Percentiles rank a stretch among this genome's conserved stretches.
These are phyloP conservation scores for Darksidea phi DNA, from an alignment of 495 filamentous ascomycete species.

Conservation along the genomic window DNA sequence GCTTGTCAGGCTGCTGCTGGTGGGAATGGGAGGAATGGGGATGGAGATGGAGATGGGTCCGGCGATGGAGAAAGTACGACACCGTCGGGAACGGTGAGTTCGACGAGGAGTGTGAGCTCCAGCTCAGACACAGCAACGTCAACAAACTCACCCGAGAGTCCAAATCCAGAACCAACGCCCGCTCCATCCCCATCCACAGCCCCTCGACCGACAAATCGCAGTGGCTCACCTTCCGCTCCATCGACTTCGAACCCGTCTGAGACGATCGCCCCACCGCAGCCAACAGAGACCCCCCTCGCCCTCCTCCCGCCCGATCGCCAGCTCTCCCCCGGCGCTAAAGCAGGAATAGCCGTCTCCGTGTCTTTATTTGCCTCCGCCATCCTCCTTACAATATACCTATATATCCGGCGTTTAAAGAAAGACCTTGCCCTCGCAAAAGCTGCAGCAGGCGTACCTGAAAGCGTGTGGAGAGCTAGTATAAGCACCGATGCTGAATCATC, in stretches of 20 bases:
- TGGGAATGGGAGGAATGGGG: neutral
- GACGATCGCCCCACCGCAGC: neutral
- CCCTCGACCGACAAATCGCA: neutral
- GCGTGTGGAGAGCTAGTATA: constrained; percentile 12
- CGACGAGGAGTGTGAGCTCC: neutral
- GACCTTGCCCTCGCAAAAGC: constrained; percentile 22
- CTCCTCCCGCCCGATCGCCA: constrained; percentile 2
- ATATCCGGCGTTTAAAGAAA: constrained; percentile 28
- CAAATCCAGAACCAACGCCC: neutral
- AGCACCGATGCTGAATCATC: neutral
- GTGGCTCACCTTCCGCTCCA: neutral
- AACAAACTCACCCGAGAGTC: neutral
- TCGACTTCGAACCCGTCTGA: neutral
- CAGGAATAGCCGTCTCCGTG: constrained; percentile 20
- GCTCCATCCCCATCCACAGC: neutral
- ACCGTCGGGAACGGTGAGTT: neutral
- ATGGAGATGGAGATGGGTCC: constrained; percentile 1
- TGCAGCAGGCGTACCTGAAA: constrained; percentile 12
- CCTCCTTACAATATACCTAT: constrained; percentile 15
- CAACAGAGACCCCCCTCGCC: constrained; percentile 13
- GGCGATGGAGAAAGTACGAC: neutral
- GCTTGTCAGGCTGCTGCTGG: constrained; percentile 1
- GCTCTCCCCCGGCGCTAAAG: constrained; percentile 24
- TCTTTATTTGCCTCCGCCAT: constrained; percentile 3
- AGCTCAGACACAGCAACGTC: neutral